phyloP scores from a whole-genome alignment of 1,284 basidiomycete genomes.

The Flammula alnicola region DNA sequence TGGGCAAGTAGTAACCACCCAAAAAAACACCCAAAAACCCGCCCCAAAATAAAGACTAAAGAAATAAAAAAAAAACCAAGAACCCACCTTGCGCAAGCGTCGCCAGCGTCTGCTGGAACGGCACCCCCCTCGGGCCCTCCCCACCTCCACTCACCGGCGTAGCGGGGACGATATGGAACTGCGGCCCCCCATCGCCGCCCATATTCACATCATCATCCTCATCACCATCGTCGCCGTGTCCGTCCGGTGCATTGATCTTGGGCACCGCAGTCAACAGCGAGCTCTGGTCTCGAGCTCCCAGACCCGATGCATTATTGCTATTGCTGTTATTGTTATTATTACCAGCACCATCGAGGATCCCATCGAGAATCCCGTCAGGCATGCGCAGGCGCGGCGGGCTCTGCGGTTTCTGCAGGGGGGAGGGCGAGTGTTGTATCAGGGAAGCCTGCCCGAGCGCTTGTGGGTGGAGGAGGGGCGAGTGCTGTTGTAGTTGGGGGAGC shows the following conservation, averaged over 20 bases:
- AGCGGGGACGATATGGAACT: conserved; percentile 79
- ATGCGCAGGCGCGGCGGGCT: conserved; percentile 75
- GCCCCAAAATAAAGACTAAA: not conserved
- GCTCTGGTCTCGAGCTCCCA: too few species aligned
- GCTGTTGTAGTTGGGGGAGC: conserved; percentile 42
- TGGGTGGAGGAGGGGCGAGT: not conserved
- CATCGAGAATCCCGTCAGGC: too few species aligned
- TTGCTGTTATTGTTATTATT: conserved; percentile 7
- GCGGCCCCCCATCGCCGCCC: conserved; percentile 53
- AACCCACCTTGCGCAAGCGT: conserved; percentile 56
- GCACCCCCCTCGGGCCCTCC: conserved; percentile 46
- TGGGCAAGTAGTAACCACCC: too few species aligned
- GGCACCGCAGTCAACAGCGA: conserved; percentile 53
- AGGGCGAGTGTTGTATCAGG: too few species aligned
- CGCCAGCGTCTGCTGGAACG: conserved; percentile 53
- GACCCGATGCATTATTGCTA: too few species aligned
- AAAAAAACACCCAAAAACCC: too few species aligned
- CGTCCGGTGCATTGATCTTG: conserved; percentile 70
- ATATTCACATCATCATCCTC: too few species aligned
- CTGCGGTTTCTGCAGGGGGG: conserved; percentile 51
- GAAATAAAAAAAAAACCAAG: not conserved
- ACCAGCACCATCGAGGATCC: not conserved
- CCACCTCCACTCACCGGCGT: conserved; percentile 73
- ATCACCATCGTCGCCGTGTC: conserved; percentile 32
- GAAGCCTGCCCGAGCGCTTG: conserved; percentile 35